phyloP scores from a whole-genome alignment of 495 filamentous ascomycete genomes.

The Umbilicaria muhlenbergii region DNA sequence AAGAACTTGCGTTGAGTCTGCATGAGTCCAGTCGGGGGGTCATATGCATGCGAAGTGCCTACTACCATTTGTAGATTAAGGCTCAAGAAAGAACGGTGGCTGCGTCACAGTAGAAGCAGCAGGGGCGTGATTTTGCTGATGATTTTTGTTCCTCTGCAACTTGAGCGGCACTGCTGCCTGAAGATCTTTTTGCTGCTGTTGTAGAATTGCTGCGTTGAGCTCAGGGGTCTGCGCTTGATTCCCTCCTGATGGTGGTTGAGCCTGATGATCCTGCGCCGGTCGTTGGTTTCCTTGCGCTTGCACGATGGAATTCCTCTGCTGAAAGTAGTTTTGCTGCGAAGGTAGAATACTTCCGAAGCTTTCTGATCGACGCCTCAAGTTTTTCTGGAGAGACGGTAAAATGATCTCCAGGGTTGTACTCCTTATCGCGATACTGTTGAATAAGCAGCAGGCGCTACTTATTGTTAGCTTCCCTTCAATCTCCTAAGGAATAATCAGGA shows the following conservation, averaged over 20 bases:
- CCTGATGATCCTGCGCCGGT: background rate
- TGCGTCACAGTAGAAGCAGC: conserved; percentile 50
- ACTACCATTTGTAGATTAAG: conserved; percentile 57
- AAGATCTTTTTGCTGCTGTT: conserved; percentile 34
- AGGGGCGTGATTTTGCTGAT: conserved; percentile 35
- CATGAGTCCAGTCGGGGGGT: conserved; percentile 27
- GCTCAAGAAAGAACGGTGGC: conserved; percentile 50
- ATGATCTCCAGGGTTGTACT: conserved; percentile 35
- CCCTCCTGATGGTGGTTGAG: background rate
- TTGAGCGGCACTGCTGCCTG: conserved; percentile 27
- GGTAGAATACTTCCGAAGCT: conserved; percentile 29
- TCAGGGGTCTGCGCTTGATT: conserved; percentile 13
- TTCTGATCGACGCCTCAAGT: conserved; percentile 31
- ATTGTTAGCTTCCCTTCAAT: conserved; percentile 13
- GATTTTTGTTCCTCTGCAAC: conserved; percentile 40
- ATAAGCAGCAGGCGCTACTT: conserved; percentile 38
- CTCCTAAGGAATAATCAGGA: background rate
- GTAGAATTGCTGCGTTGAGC: conserved; percentile 51
- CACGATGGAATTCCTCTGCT: background rate
- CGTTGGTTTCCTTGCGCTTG: conserved; percentile 4
- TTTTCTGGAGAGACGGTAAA: conserved; percentile 44
- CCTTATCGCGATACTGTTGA: conserved; percentile 40
- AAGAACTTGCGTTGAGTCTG: conserved; percentile 46
- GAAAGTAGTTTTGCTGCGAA: conserved; percentile 13
- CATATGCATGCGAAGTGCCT: conserved; percentile 42